Evolutionary conservation across 108 stramenopile species (phyloP), one percentile per base, ranked within the genome.

Genomic region (Skeletonema potamos): DNA sequence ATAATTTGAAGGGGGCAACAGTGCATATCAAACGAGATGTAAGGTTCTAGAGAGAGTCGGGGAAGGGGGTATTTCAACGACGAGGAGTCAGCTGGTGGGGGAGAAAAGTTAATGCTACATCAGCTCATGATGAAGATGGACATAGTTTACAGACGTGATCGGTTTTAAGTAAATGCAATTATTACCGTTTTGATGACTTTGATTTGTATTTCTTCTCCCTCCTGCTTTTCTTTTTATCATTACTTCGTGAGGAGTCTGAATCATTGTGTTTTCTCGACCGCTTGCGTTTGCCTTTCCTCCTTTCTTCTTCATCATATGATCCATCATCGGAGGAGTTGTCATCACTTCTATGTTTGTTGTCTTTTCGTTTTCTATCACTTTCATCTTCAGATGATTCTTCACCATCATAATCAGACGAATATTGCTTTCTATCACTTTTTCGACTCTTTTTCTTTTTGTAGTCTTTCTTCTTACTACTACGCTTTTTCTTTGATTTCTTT

Each of bases 1-100:
- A 72, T 33, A 75, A 84, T 48, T 66, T 94, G 66, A 72, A 43
- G 11, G 89, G 88, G 22, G 88, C 90, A 58, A 90, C 89, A 54
- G 87, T 94, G 57, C 79, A 83, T 66, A 87, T 92, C 67, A 90
- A 88, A 78, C 74, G 93, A 34, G 91, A 94, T 72, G 86, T 94
- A 58, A 82, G 75, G 24, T 94, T 94, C 64, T 94, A 60, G 29
- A 12, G 32, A 60, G 24, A 57, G 57, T 9, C 17, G 17, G n/a
- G 22, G 22, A 22, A n/a, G 39, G 39, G 39, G 39, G 15, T 41
- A n/a, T 41, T 3, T 0, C 39, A 41, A 15, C 15, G 15, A 15
- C 39, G 15, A n/a, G 39, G 15, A n/a, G 39, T n/a, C 15, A 3
- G 15, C 3, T 41, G 39, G 39, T n/a, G 15, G 39, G 39, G 39